phyloP scores from a whole-genome alignment of 176 grass and related monocot genomes.

The Juncus inflexus region DNA sequence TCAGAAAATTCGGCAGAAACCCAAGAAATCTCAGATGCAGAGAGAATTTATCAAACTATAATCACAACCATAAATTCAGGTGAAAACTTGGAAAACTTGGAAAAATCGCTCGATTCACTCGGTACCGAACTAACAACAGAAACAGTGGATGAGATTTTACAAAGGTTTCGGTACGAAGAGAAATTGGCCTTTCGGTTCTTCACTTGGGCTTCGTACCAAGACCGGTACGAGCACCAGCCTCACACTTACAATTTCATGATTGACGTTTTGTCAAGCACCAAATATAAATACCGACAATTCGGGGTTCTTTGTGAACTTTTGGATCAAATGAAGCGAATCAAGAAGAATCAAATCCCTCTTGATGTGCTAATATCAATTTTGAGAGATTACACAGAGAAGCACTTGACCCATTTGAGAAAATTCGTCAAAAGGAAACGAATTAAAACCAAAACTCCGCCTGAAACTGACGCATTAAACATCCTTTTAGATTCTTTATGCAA shows the following conservation, averaged over 20 bases:
- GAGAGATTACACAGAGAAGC: slow-evolving; percentile 57
- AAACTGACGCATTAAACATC: slow-evolving; percentile 70
- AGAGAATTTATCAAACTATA: slow-evolving; percentile 34
- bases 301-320: slow-evolving; percentile 75
- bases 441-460: slow-evolving; percentile 53
- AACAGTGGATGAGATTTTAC: slow-evolving; percentile 59
- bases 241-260: slow-evolving; percentile 69
- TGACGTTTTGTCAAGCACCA: slow-evolving; percentile 80
- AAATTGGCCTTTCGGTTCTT: slow-evolving; percentile 87
- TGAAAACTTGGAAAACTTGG: slow-evolving; percentile 1
- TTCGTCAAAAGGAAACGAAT: slow-evolving; percentile 66
- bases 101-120: slow-evolving; percentile 31
- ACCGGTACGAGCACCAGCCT: slow-evolving; percentile 57
- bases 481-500: slow-evolving; percentile 85
- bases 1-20: slow-evolving; percentile 10
- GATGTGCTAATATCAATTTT: slow-evolving; percentile 55
- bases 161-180: slow-evolving; percentile 76
- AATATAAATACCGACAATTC: slow-evolving; percentile 76
- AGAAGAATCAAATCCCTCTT: slow-evolving; percentile 41
- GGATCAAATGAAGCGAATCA: slow-evolving; percentile 78
- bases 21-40: neutral
- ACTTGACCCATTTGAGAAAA: slow-evolving; percentile 64
- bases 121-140: slow-evolving; percentile 49
- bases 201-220: slow-evolving; percentile 53
- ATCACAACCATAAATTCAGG: slow-evolving; percentile 14